Evolutionary conservation across 169 alveolate species (phyloP).

Genomic region (Plasmodium vinckei): DNA sequence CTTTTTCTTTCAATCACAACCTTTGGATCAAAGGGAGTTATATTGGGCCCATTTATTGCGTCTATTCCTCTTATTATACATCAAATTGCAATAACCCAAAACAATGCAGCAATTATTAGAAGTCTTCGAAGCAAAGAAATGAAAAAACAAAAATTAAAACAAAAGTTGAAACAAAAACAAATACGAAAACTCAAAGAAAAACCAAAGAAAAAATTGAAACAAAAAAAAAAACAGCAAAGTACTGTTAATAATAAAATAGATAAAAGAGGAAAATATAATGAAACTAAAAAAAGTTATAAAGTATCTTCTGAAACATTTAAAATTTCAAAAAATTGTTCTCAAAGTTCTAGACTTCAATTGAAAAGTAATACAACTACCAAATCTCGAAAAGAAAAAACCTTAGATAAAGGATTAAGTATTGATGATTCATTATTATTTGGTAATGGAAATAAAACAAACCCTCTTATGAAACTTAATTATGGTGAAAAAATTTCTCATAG

Average conservation of each 20-base stretch:
- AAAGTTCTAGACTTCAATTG: background rate
- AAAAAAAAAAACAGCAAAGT: background rate
- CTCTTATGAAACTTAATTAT: background rate
- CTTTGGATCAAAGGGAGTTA: constrained; percentile 80
- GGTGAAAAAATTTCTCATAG: background rate
- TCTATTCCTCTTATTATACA: constrained; percentile 63
- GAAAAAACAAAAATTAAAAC: background rate
- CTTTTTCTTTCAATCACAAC: constrained; percentile 78
- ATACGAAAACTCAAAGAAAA: background rate
- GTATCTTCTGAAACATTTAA: background rate
- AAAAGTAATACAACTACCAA: no score
- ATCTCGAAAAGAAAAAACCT: no score
- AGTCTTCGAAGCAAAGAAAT: background rate
- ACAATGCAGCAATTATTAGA: background rate
- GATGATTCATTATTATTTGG: no score
- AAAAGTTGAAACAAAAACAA: background rate
- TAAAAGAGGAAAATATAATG: background rate
- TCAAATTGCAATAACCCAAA: constrained; percentile 40
- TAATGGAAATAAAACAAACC: no score
- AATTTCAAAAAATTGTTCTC: background rate
- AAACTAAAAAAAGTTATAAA: background rate
- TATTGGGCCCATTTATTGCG: constrained; percentile 76
- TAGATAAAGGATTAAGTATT: no score
- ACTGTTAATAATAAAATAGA: background rate
- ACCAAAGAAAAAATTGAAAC: background rate